These are phyloP conservation scores for Skeletonema tropicum DNA, from an alignment of 108 stramenopile genomes.

Conservation along the genomic window DNA sequence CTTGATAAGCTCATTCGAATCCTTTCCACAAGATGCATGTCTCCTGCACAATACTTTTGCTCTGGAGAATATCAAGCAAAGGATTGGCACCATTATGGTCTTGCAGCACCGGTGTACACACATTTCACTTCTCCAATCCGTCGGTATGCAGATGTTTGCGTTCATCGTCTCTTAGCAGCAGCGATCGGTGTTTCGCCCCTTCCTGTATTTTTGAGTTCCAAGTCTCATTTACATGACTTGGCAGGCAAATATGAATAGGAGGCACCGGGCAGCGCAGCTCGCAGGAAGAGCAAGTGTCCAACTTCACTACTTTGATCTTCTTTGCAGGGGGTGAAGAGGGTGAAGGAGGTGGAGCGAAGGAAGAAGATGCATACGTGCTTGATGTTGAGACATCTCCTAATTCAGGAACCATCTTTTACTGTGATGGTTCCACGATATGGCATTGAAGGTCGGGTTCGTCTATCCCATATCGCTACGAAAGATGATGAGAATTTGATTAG, in stretches of 20 bases:
- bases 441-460: conserved; percentile 91
- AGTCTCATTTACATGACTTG: conserved; percentile 91
- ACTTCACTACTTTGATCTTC: conserved; percentile 91
- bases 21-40: conserved; percentile 95
- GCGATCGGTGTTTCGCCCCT: conserved; percentile 92
- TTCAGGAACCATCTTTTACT: conserved; percentile 68
- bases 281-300: conserved; percentile 93
- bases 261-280: conserved; percentile 95
- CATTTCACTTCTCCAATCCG: conserved; percentile 99
- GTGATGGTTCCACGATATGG: conserved; percentile 98
- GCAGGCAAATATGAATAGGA: conserved; percentile 96
- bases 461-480: conserved; percentile 55
- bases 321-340: conserved; percentile 77
- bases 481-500: conserved; percentile 63
- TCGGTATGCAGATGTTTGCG: conserved; percentile 98
- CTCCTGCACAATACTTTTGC: conserved; percentile 98
- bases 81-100: conserved; percentile 97
- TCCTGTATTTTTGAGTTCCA: conserved; percentile 86
- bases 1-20: conserved; percentile 97
- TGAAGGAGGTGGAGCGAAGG: conserved; percentile 61
- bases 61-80: conserved; percentile 91
- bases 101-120: conserved; percentile 99
- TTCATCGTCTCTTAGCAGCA: conserved; percentile 96
- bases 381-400: conserved; percentile 76
- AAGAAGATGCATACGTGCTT: conserved; percentile 94